Percentiles rank a stretch among this genome's conserved stretches.
phyloP scores from a whole-genome alignment of 2,329 filamentous ascomycete species.

The Rugonectria rugulosa region DNA sequence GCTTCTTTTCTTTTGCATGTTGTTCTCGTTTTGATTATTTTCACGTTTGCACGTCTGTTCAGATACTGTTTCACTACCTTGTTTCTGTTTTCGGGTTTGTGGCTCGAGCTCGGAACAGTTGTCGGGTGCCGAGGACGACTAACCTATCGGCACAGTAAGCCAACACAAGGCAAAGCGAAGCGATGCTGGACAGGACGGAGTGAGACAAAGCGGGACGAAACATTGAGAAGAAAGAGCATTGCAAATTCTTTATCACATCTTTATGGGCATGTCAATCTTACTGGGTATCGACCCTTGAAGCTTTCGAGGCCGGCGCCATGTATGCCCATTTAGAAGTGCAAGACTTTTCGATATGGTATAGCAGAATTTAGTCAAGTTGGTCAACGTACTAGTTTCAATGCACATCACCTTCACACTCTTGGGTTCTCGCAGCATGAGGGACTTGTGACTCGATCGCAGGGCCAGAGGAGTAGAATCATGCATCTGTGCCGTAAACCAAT shows the following conservation, averaged over 20 bases:
- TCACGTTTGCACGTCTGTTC: constrained; percentile 14
- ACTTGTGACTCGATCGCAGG: too few relatives aligned
- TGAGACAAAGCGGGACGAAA: neutral
- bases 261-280: too few relatives aligned
- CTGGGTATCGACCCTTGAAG: neutral
- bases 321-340: neutral
- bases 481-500: neutral
- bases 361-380: too few relatives aligned
- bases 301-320: neutral
- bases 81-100: constrained; percentile 9
- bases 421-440: too few relatives aligned
- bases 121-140: constrained; percentile 1
- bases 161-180: neutral
- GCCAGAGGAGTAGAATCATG: too few relatives aligned
- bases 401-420: too few relatives aligned
- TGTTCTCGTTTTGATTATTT: constrained; percentile 24
- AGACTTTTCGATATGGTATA: too few relatives aligned
- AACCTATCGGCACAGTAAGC: neutral
- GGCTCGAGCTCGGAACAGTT: neutral
- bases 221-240: neutral
- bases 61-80: constrained; percentile 4
- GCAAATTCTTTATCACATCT: neutral
- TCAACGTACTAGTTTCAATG: too few relatives aligned
- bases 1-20: constrained; percentile 31
- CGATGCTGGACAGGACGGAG: neutral